phyloP scores from a whole-genome alignment of 1,284 basidiomycete genomes.

The Polyporus tsugae region DNA sequence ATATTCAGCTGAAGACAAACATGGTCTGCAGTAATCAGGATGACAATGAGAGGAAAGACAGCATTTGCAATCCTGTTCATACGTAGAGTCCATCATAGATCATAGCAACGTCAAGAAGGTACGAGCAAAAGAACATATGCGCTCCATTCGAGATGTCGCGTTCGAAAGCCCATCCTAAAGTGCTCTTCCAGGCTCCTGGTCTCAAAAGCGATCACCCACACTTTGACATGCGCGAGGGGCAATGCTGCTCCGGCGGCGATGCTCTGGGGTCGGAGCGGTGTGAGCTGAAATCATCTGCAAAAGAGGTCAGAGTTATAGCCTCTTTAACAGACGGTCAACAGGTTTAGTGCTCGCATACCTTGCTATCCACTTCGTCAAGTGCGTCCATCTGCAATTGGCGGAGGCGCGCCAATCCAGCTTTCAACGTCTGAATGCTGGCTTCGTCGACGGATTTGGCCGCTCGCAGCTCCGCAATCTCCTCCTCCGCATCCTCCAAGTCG shows the following conservation, averaged over 20 bases:
- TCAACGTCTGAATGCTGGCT: slow-evolving; percentile 46
- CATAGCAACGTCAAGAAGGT: neutral
- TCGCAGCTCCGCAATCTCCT: slow-evolving; percentile 43
- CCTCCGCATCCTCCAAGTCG: slow-evolving; percentile 41
- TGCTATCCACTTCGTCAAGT: slow-evolving; percentile 44
- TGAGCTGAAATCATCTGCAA: slow-evolving; percentile 27
- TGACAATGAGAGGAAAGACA: too few relatives aligned
- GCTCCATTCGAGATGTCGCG: neutral
- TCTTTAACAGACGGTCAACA: neutral
- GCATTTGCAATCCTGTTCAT: neutral
- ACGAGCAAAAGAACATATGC: neutral
- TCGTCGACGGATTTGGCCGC: slow-evolving; percentile 47
- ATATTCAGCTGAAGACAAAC: too few relatives aligned
- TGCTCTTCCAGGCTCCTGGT: neutral
- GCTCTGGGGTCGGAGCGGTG: slow-evolving; percentile 30
- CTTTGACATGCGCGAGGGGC: slow-evolving; percentile 34
- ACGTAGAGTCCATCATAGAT: neutral
- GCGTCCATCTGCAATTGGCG: slow-evolving; percentile 45
- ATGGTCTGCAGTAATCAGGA: too few relatives aligned
- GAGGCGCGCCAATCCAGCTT: slow-evolving; percentile 42
- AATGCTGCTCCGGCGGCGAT: slow-evolving; percentile 45
- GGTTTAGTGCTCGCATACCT: slow-evolving; percentile 38
- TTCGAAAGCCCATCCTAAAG: neutral
- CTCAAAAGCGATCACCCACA: neutral
- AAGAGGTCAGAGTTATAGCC: slow-evolving; percentile 7